phyloP scores from a whole-genome alignment of 1,284 basidiomycete species.

The Mycosarcoma mackinlayi region DNA sequence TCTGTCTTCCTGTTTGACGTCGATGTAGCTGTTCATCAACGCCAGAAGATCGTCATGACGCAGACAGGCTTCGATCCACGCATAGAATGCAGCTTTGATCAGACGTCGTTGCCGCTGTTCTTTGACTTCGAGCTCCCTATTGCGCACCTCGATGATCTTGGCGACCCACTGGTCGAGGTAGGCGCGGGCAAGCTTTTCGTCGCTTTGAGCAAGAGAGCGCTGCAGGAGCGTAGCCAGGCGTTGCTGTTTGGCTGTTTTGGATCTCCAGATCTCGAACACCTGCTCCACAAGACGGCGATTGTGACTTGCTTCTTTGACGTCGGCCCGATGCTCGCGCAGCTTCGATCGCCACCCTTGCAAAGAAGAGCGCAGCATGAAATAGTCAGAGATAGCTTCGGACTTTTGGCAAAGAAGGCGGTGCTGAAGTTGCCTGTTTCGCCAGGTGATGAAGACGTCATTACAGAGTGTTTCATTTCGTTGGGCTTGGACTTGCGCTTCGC shows the following conservation, averaged over 20 bases:
- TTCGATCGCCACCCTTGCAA: constrained; percentile 23
- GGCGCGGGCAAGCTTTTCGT: constrained; percentile 7
- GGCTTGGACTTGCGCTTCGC: constrained; percentile 8
- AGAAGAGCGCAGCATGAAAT: constrained; percentile 15
- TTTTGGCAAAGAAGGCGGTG: constrained; percentile 16
- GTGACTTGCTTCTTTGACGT: constrained; percentile 11
- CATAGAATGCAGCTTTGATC: constrained; percentile 36
- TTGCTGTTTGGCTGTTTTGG: constrained; percentile 24
- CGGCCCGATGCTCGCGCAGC: constrained; percentile 18
- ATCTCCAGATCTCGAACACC: constrained; percentile 41
- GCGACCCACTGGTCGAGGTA: constrained; percentile 40
- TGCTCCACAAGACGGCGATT: constrained; percentile 20
- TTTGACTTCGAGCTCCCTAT: constrained; percentile 32
- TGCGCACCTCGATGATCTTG: constrained; percentile 45
- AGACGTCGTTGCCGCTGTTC: constrained; percentile 32
- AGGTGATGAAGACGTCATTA: constrained; percentile 15
- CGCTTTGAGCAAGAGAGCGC: constrained; percentile 7
- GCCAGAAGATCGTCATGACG: constrained; percentile 50
- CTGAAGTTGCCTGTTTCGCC: constrained; percentile 21
- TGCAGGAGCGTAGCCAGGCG: constrained; percentile 14
- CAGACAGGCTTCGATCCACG: constrained; percentile 51
- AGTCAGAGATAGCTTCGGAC: constrained; percentile 14
- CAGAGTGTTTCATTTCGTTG: constrained; percentile 9
- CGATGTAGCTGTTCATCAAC: constrained; percentile 51
- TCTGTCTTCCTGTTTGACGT: constrained; percentile 48